Conservation (phyloP, 805 yeast species). For the Ascoidea rubescens region DNA sequence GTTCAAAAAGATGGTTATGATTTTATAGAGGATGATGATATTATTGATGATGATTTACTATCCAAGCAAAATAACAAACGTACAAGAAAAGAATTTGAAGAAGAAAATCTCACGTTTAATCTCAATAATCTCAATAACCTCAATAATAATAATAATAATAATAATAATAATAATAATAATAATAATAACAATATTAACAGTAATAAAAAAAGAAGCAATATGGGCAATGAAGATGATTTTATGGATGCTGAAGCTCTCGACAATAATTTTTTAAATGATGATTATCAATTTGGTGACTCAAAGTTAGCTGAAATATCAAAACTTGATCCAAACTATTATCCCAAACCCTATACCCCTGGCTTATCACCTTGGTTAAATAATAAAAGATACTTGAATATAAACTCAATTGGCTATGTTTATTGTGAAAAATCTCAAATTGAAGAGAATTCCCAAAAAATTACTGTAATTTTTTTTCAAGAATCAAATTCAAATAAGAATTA, state of each 20-base stretch:
- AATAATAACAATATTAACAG: too few species aligned
- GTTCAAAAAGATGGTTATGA: too few species aligned
- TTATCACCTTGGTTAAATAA: conserved; percentile 68
- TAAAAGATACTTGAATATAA: conserved; percentile 71
- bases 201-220: background rate
- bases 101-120: too few species aligned
- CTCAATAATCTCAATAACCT: too few species aligned
- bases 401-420: conserved; percentile 68
- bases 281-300: conserved; percentile 1
- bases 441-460: conserved; percentile 48
- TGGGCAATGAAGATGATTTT: conserved; percentile 10
- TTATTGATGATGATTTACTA: conserved; percentile 9
- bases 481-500: conserved; percentile 36
- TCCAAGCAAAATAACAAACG: conserved; percentile 12
- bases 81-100: conserved; percentile 3
- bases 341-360: conserved; percentile 72
- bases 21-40: too few species aligned
- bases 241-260: conserved; percentile 22
- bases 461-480: conserved; percentile 77
- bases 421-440: conserved; percentile 33
- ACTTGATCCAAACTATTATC: conserved; percentile 16
- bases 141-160: too few species aligned
- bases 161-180: too few species aligned
- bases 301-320: background rate
- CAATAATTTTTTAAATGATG: conserved; percentile 41